These are phyloP conservation scores for Brassica carinata DNA, from an alignment of 345 rosid species.

Conservation along the genomic window DNA sequence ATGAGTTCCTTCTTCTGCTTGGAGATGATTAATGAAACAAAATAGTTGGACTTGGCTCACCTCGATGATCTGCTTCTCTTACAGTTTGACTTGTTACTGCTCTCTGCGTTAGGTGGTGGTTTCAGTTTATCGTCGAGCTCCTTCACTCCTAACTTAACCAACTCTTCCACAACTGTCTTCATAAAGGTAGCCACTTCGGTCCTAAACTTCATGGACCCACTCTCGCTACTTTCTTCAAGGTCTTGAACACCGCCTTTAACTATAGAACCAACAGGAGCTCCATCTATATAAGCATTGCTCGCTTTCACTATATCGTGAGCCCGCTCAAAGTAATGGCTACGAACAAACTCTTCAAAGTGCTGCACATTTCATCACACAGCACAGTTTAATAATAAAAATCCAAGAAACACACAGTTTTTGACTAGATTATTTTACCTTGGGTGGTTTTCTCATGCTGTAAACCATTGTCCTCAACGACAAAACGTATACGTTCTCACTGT, in stretches of 20 bases:
- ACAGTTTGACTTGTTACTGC: background rate
- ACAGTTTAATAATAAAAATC: background rate
- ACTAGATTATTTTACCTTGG: slow-evolving; percentile 50
- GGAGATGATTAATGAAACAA: background rate
- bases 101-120: slow-evolving; percentile 7
- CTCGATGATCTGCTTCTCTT: slow-evolving; percentile 35
- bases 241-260: slow-evolving; percentile 68
- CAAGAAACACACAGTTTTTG: background rate
- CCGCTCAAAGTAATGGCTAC: slow-evolving; percentile 58
- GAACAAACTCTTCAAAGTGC: slow-evolving; percentile 80
- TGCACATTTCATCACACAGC: slow-evolving; percentile 39
- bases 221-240: slow-evolving; percentile 49
- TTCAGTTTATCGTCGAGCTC: slow-evolving; percentile 28
- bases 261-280: slow-evolving; percentile 73
- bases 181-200: slow-evolving; percentile 37
- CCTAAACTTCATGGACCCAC: slow-evolving; percentile 53
- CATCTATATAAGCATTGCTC: slow-evolving; percentile 70
- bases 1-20: background rate
- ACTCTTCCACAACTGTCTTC: slow-evolving; percentile 48
- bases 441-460: slow-evolving; percentile 66
- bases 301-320: slow-evolving; percentile 67
- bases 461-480: slow-evolving; percentile 74
- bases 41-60: slow-evolving; percentile 35
- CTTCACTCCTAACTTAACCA: slow-evolving; percentile 48
- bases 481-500: slow-evolving; percentile 67